Base-by-base conservation (phyloP, 352 stramenopile species). In the Phytophthora pseudosyringae region DNA sequence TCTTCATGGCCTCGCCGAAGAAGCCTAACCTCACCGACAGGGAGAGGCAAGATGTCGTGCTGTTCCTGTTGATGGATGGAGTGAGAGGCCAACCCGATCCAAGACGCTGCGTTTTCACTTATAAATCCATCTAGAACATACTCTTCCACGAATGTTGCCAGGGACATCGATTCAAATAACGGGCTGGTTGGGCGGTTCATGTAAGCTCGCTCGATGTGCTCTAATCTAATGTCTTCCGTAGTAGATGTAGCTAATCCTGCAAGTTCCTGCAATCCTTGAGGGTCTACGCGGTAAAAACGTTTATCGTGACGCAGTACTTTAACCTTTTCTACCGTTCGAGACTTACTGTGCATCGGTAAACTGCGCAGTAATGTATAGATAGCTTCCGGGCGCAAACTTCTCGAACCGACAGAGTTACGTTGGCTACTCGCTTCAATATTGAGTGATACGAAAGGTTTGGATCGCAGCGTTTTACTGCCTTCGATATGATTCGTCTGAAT, bases 401-500 rank as follows among this genome's bases (percentile, higher is more conserved):
- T n/a, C n/a, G n/a, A n/a, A n/a, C n/a, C n/a, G n/a, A n/a, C n/a
- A n/a, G n/a, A n/a, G n/a, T n/a, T n/a, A n/a, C n/a, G n/a, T n/a
- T n/a, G n/a, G n/a, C 47, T 31, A 44, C 31, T 13, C 32, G n/a
- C 18, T 59, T 49, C 2, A 59, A 15, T 16, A 59, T 59, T 5
- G 35, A 48, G n/a, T 59, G 26, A 18, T 49, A 59, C 13, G 51
- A 10, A 26, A 43, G 29, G 15, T 52, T 61, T 3, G 39, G 10
- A 7, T 61, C 53, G 28, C 53, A 61, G 15, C 29, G 11, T 3
- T 59, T 26, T 6, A 73, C 33, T 2, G 56, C 55, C 35, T 59
- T 67, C 4, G 33, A 31, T 13, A 73, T 73, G 0, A 49, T 45
- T 4, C 45, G 15, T 5, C 33, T 67, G 56, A 13, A 64, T 10